Conservation (phyloP, 495 filamentous ascomycete species). For the Lophiotrema nucula region DNA sequence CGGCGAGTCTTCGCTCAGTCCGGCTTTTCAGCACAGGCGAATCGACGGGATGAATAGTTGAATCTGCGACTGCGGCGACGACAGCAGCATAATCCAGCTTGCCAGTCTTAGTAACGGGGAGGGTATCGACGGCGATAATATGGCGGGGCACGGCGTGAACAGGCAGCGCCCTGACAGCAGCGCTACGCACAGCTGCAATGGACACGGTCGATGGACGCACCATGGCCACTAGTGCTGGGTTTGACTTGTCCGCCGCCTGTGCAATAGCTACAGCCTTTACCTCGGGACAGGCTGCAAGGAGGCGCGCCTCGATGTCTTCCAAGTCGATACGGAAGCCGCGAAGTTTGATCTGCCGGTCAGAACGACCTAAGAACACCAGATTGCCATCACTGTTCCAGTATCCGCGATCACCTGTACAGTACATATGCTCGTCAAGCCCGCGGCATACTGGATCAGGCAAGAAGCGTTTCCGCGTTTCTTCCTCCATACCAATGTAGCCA, state of each 20-base stretch:
- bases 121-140: constrained; percentile 27
- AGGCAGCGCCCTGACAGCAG: constrained; percentile 17
- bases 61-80: no score
- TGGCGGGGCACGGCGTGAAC: constrained; percentile 30
- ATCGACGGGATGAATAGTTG: no score
- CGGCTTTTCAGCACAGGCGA: no score
- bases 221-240: constrained; percentile 35
- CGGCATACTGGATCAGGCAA: constrained; percentile 44
- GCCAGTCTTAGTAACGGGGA: constrained; percentile 36
- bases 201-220: constrained; percentile 29
- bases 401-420: constrained; percentile 41
- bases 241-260: no score
- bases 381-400: constrained; percentile 32
- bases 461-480: constrained; percentile 48
- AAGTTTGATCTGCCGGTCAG: constrained; percentile 42
- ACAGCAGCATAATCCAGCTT: constrained; percentile 38
- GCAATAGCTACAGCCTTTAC: no score
- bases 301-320: constrained; percentile 43
- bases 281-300: constrained; percentile 27
- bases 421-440: constrained; percentile 45
- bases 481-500: constrained; percentile 43
- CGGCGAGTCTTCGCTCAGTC: no score
- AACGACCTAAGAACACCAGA: constrained; percentile 36
- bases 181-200: not conserved
- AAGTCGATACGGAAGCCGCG: constrained; percentile 41